Conservation (phyloP, 345 rosid species). For the Draba incana region DNA sequence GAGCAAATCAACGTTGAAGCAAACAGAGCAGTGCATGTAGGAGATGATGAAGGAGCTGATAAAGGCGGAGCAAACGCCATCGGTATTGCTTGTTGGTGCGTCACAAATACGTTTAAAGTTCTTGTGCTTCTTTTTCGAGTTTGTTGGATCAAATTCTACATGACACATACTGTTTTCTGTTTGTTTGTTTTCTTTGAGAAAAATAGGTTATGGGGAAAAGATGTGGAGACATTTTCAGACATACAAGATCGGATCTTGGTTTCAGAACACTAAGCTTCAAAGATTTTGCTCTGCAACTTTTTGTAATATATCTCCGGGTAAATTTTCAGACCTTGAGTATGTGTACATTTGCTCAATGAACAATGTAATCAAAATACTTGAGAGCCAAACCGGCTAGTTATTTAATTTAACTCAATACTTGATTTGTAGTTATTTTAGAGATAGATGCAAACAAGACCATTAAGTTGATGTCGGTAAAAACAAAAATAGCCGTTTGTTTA, state of each 20-base stretch:
- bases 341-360: no score
- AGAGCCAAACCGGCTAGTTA: no score
- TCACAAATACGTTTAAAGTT: slow-evolving; percentile 2
- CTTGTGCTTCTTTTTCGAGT: background rate
- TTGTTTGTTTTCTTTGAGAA: slow-evolving; percentile 23
- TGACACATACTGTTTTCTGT: slow-evolving; percentile 7
- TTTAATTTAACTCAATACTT: no score
- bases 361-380: no score
- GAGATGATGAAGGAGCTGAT: slow-evolving; percentile 81
- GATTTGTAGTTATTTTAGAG: no score
- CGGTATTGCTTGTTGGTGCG: slow-evolving; percentile 85
- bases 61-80: slow-evolving; percentile 69
- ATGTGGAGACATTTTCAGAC: slow-evolving; percentile 69
- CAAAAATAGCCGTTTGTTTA: no score
- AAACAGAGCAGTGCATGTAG: slow-evolving; percentile 67
- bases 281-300: slow-evolving; percentile 15
- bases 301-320: no score
- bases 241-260: slow-evolving; percentile 54
- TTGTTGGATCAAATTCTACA: slow-evolving; percentile 9
- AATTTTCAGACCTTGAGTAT: no score
- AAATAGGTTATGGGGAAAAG: slow-evolving; percentile 77
- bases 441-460: no score
- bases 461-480: no score
- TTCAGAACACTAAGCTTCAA: slow-evolving; percentile 42
- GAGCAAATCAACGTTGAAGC: slow-evolving; percentile 61